Conservation (phyloP, 441 rosid species). For the Corymbia citriodora region DNA sequence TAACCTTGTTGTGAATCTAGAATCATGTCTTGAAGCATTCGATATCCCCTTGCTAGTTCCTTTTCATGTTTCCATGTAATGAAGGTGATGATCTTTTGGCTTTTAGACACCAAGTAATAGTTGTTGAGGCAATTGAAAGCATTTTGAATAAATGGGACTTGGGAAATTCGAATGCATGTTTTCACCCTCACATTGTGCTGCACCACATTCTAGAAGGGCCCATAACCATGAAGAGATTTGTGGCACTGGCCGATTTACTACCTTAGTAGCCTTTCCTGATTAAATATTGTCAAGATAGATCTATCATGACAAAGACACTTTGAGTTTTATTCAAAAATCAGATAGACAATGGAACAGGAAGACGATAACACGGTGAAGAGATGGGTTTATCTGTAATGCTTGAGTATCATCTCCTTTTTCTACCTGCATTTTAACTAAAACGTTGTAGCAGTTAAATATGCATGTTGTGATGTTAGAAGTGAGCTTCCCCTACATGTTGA, state of each 20-base stretch:
- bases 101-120: neutral
- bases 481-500: neutral
- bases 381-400: neutral
- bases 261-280: neutral
- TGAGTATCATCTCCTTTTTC: neutral
- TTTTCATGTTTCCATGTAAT: neutral
- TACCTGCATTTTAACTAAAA: neutral
- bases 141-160: neutral
- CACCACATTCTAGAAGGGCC: neutral
- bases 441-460: neutral
- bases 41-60: neutral
- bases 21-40: neutral
- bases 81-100: neutral
- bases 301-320: neutral
- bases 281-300: neutral
- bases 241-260: neutral
- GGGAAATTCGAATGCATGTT: neutral
- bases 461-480: neutral
- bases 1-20: neutral
- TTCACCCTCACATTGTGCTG: neutral
- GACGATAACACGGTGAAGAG: neutral
- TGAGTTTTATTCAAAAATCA: neutral
- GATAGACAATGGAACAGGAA: neutral
- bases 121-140: neutral
- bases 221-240: neutral